These are phyloP conservation scores for Ulvella scutata DNA, from an alignment of 139 green algal genomes.

Conservation along the genomic window DNA sequence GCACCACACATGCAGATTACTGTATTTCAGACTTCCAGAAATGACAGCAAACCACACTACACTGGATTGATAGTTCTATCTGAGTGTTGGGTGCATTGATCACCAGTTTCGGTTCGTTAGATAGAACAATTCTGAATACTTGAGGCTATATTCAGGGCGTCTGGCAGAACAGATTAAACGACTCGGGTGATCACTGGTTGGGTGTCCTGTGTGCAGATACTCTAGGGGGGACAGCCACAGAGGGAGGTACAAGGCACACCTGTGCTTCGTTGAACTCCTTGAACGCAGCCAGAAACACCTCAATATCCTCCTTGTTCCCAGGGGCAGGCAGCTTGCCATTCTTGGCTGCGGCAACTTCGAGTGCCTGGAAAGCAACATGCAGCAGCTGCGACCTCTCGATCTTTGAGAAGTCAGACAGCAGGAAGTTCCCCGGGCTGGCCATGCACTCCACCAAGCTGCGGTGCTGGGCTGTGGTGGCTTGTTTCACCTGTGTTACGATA, in stretches of 20 bases:
- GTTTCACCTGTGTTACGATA: slow-evolving; percentile 86
- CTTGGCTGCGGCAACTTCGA: slow-evolving; percentile 21
- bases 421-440: slow-evolving; percentile 77
- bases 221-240: too few species aligned
- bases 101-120: too few species aligned
- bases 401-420: slow-evolving; percentile 94
- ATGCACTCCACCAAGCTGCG: slow-evolving; percentile 21
- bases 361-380: slow-evolving; percentile 74
- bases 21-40: too few species aligned
- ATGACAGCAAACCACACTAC: too few species aligned
- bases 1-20: too few species aligned
- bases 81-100: too few species aligned
- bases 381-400: slow-evolving; percentile 77
- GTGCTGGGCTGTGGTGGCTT: slow-evolving; percentile 38
- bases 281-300: slow-evolving; percentile 39
- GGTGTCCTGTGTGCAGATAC: too few species aligned
- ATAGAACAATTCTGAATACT: too few species aligned
- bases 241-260: neutral
- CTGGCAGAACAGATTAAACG: too few species aligned
- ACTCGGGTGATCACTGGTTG: too few species aligned
- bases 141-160: too few species aligned
- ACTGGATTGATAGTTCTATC: too few species aligned
- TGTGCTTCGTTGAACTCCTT: slow-evolving; percentile 33
- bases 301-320: slow-evolving; percentile 46
- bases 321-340: slow-evolving; percentile 39